Conservation (phyloP, 352 stramenopile genomes). For the Thalassiosira allenii region DNA sequence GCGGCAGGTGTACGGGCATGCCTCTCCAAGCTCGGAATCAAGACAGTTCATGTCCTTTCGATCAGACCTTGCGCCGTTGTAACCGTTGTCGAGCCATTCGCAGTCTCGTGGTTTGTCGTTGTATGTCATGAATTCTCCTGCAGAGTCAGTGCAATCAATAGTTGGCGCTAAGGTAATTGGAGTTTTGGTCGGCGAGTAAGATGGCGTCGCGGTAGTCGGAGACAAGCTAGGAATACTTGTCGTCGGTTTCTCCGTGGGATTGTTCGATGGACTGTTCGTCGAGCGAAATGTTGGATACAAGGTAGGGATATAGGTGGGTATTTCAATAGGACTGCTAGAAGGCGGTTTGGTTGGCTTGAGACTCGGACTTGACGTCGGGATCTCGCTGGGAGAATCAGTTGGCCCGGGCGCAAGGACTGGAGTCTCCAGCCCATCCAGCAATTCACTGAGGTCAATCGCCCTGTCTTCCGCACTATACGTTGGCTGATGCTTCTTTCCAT, state of each 20-base stretch:
- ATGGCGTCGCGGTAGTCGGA: slow-evolving; percentile 28
- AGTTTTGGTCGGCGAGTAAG: slow-evolving; percentile 12
- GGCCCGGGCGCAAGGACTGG: slow-evolving; percentile 6
- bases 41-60: slow-evolving; percentile 58
- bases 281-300: slow-evolving; percentile 27
- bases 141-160: slow-evolving; percentile 41
- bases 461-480: too few species aligned
- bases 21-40: slow-evolving; percentile 40
- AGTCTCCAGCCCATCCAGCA: background rate
- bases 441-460: too few species aligned
- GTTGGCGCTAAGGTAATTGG: slow-evolving; percentile 36
- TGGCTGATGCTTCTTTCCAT: too few species aligned
- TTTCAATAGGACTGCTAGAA: background rate
- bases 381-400: slow-evolving; percentile 12
- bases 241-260: slow-evolving; percentile 4
- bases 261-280: slow-evolving; percentile 5
- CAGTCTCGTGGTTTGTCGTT: slow-evolving; percentile 50
- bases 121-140: slow-evolving; percentile 40
- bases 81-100: slow-evolving; percentile 55
- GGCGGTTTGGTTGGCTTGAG: background rate
- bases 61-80: slow-evolving; percentile 52
- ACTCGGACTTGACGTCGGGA: slow-evolving; percentile 21
- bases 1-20: slow-evolving; percentile 55
- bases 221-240: slow-evolving; percentile 18
- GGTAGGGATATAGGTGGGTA: slow-evolving; percentile 24